A percentile compares a stretch with the other conserved stretches of the same genome.
Conservation (phyloP, 208 protist genomes). For the Zelonia costaricensis region DNA sequence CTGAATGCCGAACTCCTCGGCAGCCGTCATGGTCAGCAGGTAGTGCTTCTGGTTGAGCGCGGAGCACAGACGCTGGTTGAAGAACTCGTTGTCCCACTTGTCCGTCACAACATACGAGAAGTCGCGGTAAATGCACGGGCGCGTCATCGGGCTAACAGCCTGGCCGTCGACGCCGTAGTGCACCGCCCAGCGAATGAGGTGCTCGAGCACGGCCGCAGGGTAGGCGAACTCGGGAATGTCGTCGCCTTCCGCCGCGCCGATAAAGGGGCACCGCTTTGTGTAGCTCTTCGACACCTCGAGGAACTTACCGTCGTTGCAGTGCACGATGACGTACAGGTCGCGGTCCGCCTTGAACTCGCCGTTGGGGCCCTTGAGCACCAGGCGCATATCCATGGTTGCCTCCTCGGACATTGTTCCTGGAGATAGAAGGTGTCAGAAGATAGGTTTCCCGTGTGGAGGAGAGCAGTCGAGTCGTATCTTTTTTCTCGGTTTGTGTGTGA, state of each 20-base stretch:
- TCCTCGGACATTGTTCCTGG: constrained; percentile 20
- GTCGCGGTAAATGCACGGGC: constrained; percentile 75
- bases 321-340: constrained; percentile 32
- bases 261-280: constrained; percentile 45
- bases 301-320: constrained; percentile 67
- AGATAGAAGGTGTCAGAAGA: neutral
- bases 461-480: too few relatives aligned
- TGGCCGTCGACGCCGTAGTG: constrained; percentile 61
- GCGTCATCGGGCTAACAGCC: constrained; percentile 44
- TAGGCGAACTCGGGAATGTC: constrained; percentile 55
- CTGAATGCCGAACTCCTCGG: constrained; percentile 70
- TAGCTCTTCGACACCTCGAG: constrained; percentile 43
- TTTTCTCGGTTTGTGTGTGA: constrained; percentile 14
- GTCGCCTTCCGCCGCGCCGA: constrained; percentile 29
- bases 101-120: constrained; percentile 59
- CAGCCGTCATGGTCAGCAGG: constrained; percentile 67
- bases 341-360: constrained; percentile 39
- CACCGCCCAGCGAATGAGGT: constrained; percentile 55
- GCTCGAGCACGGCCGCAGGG: constrained; percentile 56
- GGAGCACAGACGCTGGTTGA: constrained; percentile 40
- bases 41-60: constrained; percentile 48
- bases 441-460: too few relatives aligned
- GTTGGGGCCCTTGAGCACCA: constrained; percentile 36
- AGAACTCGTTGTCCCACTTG: constrained; percentile 76
- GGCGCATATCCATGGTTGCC: constrained; percentile 20